These are phyloP conservation scores for Russula lepida DNA, from an alignment of 768 basidiomycete genomes.

Conservation along the genomic window DNA sequence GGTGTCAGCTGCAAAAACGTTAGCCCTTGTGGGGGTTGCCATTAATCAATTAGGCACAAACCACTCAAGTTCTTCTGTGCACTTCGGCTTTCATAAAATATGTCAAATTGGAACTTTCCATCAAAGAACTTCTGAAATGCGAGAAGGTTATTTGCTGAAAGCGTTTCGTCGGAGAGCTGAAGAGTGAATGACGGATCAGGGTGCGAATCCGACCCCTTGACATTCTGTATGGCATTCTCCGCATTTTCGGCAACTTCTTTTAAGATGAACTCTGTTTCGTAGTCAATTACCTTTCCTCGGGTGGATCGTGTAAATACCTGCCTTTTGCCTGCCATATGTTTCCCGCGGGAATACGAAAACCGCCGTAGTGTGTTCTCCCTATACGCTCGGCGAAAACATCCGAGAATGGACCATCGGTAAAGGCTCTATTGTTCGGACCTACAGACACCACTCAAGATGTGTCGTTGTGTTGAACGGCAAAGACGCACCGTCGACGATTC, in stretches of 20 bases:
- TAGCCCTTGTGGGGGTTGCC: neutral
- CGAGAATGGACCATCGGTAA: conserved; percentile 49
- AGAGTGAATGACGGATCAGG: conserved; percentile 82
- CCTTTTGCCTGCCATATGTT: conserved; percentile 84
- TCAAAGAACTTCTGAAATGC: conserved; percentile 84
- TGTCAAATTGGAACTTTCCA: conserved; percentile 81
- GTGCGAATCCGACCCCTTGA: conserved; percentile 37
- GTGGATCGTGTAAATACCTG: conserved; percentile 24
- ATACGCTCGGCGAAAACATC: conserved; percentile 50
- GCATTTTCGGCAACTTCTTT: conserved; percentile 53
- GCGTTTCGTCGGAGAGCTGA: conserved; percentile 65
- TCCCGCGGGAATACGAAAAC: conserved; percentile 50
- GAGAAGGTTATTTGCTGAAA: conserved; percentile 68
- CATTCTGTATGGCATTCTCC: conserved; percentile 44
- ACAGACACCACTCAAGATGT: neutral
- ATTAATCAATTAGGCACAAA: conserved; percentile 29
- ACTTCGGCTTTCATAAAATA: conserved; percentile 77
- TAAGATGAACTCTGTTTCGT: conserved; percentile 48
- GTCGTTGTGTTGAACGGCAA: neutral
- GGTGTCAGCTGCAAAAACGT: conserved; percentile 39
- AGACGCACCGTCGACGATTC: conserved; percentile 63
- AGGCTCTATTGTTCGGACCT: conserved; percentile 52
- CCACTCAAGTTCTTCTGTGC: conserved; percentile 55
- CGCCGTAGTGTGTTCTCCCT: conserved; percentile 65
- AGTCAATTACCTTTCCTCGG: neutral